Evolutionary conservation across 73 alveolate species (phyloP).

Genomic region (Paramecium sexaurelia): DNA sequence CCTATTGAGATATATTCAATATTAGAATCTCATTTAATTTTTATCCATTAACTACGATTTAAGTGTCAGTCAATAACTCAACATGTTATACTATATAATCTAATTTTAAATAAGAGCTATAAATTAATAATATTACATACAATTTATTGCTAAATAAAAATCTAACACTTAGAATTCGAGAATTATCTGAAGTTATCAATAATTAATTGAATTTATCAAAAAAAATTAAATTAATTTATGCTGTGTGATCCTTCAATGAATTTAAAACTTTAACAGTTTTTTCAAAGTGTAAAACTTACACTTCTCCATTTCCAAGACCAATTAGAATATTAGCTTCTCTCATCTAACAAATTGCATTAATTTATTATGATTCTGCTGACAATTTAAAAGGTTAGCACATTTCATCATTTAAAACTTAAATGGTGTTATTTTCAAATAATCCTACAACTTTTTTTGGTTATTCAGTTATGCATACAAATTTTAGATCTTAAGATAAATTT

Average conservation of each 20-base stretch:
- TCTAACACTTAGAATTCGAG: conserved; percentile 38
- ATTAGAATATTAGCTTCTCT: not conserved
- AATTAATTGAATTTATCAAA: not conserved
- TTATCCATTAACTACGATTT: conserved; percentile 16
- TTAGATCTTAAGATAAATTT: not conserved
- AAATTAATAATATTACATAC: not conserved
- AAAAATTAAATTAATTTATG: not conserved
- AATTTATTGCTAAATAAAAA: not conserved
- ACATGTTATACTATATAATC: conserved; percentile 4
- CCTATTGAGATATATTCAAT: not conserved
- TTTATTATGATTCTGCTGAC: not conserved
- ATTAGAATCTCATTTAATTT: not conserved
- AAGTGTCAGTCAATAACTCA: not conserved
- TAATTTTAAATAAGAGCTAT: conserved; percentile 15
- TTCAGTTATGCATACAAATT: not conserved
- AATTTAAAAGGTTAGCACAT: not conserved
- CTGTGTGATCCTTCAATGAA: conserved; percentile 18
- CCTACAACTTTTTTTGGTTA: not conserved
- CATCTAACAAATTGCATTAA: not conserved
- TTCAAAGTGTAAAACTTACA: not conserved
- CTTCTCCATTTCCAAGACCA: conserved; percentile 7
- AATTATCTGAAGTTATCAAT: not conserved
- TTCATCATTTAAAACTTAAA: not conserved
- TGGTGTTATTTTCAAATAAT: not conserved
- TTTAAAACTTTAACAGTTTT: not conserved